Evolutionary conservation across 192 early-diverging fungal genomes (phyloP), one percentile per base, ranked within the genome.

Genomic region (Phlyctochytrium arcticum): DNA sequence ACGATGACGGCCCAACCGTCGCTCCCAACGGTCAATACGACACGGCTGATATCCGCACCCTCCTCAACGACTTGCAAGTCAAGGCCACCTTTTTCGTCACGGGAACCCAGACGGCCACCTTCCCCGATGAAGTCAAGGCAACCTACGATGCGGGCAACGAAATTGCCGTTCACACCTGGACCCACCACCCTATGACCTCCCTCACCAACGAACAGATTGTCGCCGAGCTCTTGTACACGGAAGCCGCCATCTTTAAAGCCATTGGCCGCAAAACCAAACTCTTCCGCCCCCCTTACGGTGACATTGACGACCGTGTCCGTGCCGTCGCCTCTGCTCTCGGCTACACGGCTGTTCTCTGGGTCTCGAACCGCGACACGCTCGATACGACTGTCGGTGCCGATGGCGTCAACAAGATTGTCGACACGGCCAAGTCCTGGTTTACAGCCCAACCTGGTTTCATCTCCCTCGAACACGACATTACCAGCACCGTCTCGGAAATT

Each of bases 261-360:
- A 82, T 66, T 49, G 77, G 77, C 36, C 37, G 67, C 15, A 68
- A 73, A 56, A 77, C 83, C 58, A 30, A 51, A 36, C 73, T 77
- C 67, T 83, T 73, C 74, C 79, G 88, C n/a, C 86, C 85, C 19
- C 85, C 88, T 19, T 85, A 85, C 48, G 88, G 88, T 10, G 88
- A 91, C 59, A 69, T 87, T 33, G 88, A 90, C 60, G 84, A 90
- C 66, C 85, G 87, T 54, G 80, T 90, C 27, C 79, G 90, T 21
- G 72, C 63, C 61, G 85, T 91, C 31, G 72, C 78, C 10, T 39
- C 58, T 7, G 80, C 88, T 48, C 60, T 92, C 62, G 88, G 78
- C 17, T 73, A 76, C 60, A 50, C 49, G 12, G 50, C 55, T 32
- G 60, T 75, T 39, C 60, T 80, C 24, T 80, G 78, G 78, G 29